Conservation (phyloP, 2,329 filamentous ascomycete species). For the Orbilia brochopaga region DNA sequence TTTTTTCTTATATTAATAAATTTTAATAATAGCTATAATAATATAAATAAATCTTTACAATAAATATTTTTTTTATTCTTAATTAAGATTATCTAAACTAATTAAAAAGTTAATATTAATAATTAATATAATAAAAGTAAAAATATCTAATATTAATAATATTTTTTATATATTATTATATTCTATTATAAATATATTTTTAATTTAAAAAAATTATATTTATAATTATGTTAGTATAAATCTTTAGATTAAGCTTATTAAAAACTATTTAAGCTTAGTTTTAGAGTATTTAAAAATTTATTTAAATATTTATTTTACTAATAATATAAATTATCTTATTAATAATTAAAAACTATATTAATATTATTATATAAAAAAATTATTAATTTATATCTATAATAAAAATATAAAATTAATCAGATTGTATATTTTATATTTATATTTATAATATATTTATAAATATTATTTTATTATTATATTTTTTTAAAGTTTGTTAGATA, state of each 20-base stretch:
- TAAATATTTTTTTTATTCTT: background rate
- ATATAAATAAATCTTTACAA: background rate
- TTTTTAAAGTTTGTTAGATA: background rate
- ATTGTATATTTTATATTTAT: background rate
- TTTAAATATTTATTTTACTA: background rate
- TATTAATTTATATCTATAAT: background rate
- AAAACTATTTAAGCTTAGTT: background rate
- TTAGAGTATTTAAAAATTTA: background rate
- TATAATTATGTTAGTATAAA: background rate
- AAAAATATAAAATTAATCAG: background rate
- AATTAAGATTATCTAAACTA: background rate
- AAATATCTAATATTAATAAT: background rate
- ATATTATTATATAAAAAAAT: background rate
- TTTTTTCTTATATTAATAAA: background rate
- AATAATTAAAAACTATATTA: background rate
- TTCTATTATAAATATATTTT: background rate
- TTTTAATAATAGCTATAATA: background rate
- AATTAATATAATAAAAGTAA: background rate
- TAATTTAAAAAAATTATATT: background rate
- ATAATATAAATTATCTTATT: background rate
- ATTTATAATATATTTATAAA: background rate
- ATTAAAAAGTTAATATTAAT: background rate
- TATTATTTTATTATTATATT: background rate
- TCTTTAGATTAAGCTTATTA: background rate
- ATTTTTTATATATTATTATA: background rate